Evolutionary conservation across 257 asterid species (phyloP), one percentile per base, ranked within the genome.

Genomic region (Gentiana macrophylla): DNA sequence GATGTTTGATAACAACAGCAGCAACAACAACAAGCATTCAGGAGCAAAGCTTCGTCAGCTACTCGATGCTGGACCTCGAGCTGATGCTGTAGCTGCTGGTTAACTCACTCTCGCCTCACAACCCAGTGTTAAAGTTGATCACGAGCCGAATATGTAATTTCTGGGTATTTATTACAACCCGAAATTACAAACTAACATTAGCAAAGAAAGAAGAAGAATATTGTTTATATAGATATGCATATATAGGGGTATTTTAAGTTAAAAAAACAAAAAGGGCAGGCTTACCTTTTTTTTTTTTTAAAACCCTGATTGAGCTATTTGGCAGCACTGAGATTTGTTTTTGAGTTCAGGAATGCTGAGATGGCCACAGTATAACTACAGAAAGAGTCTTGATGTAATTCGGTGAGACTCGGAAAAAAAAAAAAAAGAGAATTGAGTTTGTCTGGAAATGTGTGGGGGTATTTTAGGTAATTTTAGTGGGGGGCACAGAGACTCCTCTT

Each of bases 21-120:
- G 24, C 24, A 24, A 24, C 24, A 24, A 24, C 24, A 24, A 24
- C 24, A 60, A 62, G 51, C 78, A 70, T 46, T 65, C 91, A 1
- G 86, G 85, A 45, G 77, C 88, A 35, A 86, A 80, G 77, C 98
- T 84, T 70, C 96, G 63, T 50, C 95, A 84, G 75, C 90, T 92
- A 65, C 94, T 92, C 0, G 84, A 84, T 57, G 52, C 77, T 10
- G 81, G 74, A 62, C 81, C 90, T 56, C 69, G 88, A 64, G 68
- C 84, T 0, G 97, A 88, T 70, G 94, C 94, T 32, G 99, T 92
- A 32, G 97, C 89, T 7, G 97, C 99, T 43, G 69, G 93, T 55
- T 92, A 80, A 89, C 37, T 5, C 34, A 8, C 35, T 51, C 35
- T 55, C 12, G 9, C 3, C 34, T 54, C 45, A 4, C 53, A 15